Percentiles rank a stretch among this genome's conserved stretches.
Evolutionary conservation across 106 monocot species (phyloP).

Genomic region (Ottelia alismoides): DNA sequence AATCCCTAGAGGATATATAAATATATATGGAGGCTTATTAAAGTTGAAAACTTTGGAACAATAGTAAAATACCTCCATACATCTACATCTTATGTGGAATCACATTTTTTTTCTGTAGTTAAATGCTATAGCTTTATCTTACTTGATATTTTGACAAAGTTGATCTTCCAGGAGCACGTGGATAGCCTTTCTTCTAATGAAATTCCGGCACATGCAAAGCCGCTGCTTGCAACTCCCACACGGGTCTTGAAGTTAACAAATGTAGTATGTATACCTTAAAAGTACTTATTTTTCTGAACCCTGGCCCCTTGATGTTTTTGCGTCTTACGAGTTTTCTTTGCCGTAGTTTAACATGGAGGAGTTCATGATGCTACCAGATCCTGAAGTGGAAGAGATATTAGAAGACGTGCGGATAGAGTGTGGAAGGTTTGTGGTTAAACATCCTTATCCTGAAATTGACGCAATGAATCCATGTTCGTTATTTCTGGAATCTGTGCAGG

Average conservation of each 20-base stretch:
- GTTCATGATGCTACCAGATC: constrained; percentile 23
- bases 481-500: constrained; percentile 27
- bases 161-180: constrained; percentile 39
- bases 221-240: constrained; percentile 54
- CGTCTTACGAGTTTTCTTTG: constrained; percentile 11
- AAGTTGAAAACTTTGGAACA: too few species aligned
- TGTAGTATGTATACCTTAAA: constrained; percentile 40
- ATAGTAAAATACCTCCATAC: too few species aligned
- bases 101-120: too few species aligned
- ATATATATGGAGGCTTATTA: too few species aligned
- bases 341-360: constrained; percentile 33
- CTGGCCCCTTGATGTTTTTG: constrained; percentile 11
- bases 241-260: constrained; percentile 67
- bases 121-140: too few species aligned
- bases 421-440: constrained; percentile 27
- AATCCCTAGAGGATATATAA: too few species aligned
- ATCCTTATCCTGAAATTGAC: too few species aligned
- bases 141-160: too few species aligned
- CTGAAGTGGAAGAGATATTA: constrained; percentile 60
- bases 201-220: constrained; percentile 59
- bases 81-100: too few species aligned
- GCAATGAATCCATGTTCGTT: too few species aligned
- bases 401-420: constrained; percentile 88
- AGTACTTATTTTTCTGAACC: neutral
- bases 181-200: constrained; percentile 35